Percentiles rank a stretch among this genome's conserved stretches.
phyloP scores from a whole-genome alignment of 441 rosid genomes.

The Jatropha podagrica region DNA sequence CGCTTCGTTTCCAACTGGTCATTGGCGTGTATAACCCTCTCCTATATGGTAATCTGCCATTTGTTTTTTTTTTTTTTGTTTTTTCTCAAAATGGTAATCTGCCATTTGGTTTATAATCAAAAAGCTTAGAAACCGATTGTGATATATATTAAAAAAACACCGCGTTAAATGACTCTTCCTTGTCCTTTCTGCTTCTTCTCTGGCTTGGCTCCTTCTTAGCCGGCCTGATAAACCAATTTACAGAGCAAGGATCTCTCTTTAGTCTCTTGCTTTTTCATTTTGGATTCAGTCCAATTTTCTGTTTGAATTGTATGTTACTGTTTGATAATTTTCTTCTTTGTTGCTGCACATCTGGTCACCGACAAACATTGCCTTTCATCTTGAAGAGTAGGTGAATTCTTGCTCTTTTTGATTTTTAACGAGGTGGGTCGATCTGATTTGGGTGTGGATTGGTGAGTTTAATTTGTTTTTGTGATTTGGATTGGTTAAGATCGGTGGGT shows the following conservation, averaged over 20 bases:
- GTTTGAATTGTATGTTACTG: background rate
- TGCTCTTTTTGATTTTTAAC: conserved; percentile 18
- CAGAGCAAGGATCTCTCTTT: conserved; percentile 7
- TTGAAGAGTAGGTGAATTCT: conserved; percentile 18
- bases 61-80: background rate
- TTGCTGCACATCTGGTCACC: conserved; percentile 21
- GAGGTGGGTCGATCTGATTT: conserved; percentile 43
- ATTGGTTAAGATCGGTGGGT: conserved; percentile 35
- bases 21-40: conserved; percentile 10
- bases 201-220: conserved; percentile 23
- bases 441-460: conserved; percentile 22
- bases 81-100: background rate
- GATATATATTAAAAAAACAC: background rate
- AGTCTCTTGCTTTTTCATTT: background rate
- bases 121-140: background rate
- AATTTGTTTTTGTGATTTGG: conserved; percentile 20
- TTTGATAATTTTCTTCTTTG: background rate
- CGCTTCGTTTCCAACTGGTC: background rate
- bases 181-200: conserved; percentile 24
- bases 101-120: conserved; percentile 7
- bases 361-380: conserved; percentile 6
- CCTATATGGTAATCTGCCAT: background rate
- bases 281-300: conserved; percentile 16
- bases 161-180: conserved; percentile 16
- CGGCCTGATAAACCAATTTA: conserved; percentile 26